Evolutionary conservation across 306 rosid genomes (phyloP).

Genomic region (Luffa aegyptiaca): DNA sequence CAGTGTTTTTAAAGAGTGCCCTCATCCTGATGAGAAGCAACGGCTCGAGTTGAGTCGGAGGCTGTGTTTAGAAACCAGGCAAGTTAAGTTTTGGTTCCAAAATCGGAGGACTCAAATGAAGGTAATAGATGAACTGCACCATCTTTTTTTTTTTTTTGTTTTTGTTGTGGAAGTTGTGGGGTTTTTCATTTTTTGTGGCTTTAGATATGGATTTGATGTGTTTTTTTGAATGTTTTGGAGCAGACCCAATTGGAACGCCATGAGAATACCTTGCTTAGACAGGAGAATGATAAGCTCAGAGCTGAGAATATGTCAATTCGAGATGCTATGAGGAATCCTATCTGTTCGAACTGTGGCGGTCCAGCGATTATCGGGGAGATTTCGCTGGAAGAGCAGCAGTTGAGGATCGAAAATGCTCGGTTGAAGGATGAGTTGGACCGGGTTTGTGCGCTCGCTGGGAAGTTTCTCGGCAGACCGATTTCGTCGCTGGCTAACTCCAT

Average conservation of each 20-base stretch:
- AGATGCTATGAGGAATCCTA: constrained; percentile 90
- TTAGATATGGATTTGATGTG: not conserved
- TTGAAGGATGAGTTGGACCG: constrained; percentile 87
- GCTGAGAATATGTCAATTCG: constrained; percentile 89
- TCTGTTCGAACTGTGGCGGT: constrained; percentile 88
- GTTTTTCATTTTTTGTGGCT: not conserved
- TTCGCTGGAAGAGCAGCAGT: constrained; percentile 83
- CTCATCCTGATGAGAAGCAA: constrained; percentile 99
- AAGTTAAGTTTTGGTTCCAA: constrained; percentile 98
- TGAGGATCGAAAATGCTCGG: constrained; percentile 78
- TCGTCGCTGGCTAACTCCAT: constrained; percentile 37
- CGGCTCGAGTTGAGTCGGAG: constrained; percentile 75
- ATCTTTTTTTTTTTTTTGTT: not conserved
- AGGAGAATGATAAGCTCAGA: constrained; percentile 88
- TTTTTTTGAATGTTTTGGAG: not conserved
- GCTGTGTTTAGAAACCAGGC: constrained; percentile 82
- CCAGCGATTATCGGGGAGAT: constrained; percentile 77
- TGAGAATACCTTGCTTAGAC: constrained; percentile 80
- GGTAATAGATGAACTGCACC: constrained; percentile 25
- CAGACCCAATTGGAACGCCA: constrained; percentile 97
- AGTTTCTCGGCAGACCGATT: constrained; percentile 77
- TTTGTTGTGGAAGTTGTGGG: not conserved
- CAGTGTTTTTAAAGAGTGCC: constrained; percentile 94
- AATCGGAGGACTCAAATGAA: constrained; percentile 98
- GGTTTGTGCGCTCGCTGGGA: constrained; percentile 75